Percentiles rank a stretch among this genome's conserved stretches.
phyloP scores from a whole-genome alignment of 2,329 filamentous ascomycete species.

The Nothopassalora personata region DNA sequence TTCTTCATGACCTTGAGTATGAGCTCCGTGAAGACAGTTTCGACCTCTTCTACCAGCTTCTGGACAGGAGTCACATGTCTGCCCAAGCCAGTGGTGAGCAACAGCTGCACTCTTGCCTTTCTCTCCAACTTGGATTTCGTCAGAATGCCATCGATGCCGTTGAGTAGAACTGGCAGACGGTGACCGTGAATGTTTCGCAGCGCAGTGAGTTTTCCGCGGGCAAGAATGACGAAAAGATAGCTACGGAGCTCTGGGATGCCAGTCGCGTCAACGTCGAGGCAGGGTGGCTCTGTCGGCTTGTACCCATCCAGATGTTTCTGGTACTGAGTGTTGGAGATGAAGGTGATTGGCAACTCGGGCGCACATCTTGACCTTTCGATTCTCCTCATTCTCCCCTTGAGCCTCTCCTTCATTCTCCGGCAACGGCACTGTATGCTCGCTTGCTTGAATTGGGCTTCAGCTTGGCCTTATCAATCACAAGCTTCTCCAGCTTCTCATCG shows the following conservation, averaged over 20 bases:
- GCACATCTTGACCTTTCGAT: constrained; percentile 6
- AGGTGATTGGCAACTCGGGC: constrained; percentile 15
- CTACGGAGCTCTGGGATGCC: constrained; percentile 17
- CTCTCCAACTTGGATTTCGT: not conserved
- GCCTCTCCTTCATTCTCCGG: not conserved
- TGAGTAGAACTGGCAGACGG: not conserved
- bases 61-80: not conserved
- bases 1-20: too few species aligned
- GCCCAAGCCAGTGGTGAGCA: not conserved
- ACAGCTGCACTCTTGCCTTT: not conserved
- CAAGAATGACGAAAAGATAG: constrained; percentile 9
- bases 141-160: constrained; percentile 2
- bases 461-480: not conserved
- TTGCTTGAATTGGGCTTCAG: not conserved
- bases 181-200: not conserved
- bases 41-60: not conserved
- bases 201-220: not conserved
- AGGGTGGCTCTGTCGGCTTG: constrained; percentile 7
- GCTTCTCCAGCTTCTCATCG: too few species aligned
- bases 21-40: too few species aligned
- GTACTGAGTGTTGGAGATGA: constrained; percentile 19
- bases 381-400: not conserved
- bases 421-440: constrained; percentile 3
- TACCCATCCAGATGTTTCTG: constrained; percentile 15
- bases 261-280: constrained; percentile 15